Evolutionary conservation across 805 yeast species (phyloP).

Genomic region (Metschnikowia picachoensis): DNA sequence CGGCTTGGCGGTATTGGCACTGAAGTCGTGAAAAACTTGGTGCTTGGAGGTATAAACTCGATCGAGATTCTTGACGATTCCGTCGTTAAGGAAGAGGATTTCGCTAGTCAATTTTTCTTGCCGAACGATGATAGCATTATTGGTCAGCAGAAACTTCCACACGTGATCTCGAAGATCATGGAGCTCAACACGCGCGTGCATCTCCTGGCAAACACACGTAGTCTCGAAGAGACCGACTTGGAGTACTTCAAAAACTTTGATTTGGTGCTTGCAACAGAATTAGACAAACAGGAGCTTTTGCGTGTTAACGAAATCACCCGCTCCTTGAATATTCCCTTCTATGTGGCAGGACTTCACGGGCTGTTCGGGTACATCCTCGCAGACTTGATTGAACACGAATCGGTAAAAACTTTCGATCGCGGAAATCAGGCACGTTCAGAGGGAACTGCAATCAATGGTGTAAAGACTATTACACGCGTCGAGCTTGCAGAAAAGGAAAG

Average conservation of each 20-base stretch:
- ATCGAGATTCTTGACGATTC: slow-evolving; percentile 65
- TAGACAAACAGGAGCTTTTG: slow-evolving; percentile 38
- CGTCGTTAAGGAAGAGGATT: slow-evolving; percentile 54
- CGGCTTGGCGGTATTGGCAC: slow-evolving; percentile 75
- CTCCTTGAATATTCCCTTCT: slow-evolving; percentile 56
- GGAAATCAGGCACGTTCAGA: slow-evolving; percentile 39
- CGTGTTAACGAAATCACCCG: slow-evolving; percentile 57
- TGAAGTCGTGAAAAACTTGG: slow-evolving; percentile 79
- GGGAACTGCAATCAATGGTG: slow-evolving; percentile 49
- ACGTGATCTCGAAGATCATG: slow-evolving; percentile 52
- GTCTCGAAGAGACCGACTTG: slow-evolving; percentile 16
- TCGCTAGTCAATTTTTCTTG: slow-evolving; percentile 72
- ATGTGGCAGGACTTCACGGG: slow-evolving; percentile 69
- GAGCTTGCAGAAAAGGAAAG: slow-evolving; percentile 30
- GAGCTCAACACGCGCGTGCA: slow-evolving; percentile 80
- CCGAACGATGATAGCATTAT: slow-evolving; percentile 47
- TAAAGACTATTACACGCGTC: slow-evolving; percentile 32
- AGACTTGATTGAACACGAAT: slow-evolving; percentile 66
- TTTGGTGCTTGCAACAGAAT: slow-evolving; percentile 72
- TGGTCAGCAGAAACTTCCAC: slow-evolving; percentile 54
- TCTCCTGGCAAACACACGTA: slow-evolving; percentile 40
- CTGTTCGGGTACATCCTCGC: slow-evolving; percentile 77
- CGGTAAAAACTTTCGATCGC: slow-evolving; percentile 49
- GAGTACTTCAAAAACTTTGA: slow-evolving; percentile 55
- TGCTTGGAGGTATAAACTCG: slow-evolving; percentile 83